phyloP scores from a whole-genome alignment of 2,329 filamentous ascomycete species.

The Simplicillium sp. region DNA sequence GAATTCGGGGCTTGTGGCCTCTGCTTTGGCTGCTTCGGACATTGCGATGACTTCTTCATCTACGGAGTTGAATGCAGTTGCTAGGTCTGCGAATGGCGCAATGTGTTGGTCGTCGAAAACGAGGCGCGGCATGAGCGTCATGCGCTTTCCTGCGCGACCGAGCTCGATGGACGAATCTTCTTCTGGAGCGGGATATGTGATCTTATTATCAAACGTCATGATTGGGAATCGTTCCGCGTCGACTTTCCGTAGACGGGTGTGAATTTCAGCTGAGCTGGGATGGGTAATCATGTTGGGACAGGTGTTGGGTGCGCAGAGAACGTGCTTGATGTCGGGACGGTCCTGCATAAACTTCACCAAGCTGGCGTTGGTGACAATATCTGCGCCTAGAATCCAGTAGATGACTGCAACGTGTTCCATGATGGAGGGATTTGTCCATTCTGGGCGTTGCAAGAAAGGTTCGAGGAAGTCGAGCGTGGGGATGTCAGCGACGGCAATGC shows the following conservation, averaged over 20 bases:
- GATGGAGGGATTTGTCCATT: conserved; percentile 58
- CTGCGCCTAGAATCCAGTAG: conserved; percentile 73
- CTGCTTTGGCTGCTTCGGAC: conserved; percentile 36
- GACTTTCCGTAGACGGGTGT: conserved; percentile 60
- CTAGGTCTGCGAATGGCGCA: conserved; percentile 34
- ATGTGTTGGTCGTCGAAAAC: conserved; percentile 35
- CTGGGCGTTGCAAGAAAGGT: conserved; percentile 57
- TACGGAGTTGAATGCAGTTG: conserved; percentile 32
- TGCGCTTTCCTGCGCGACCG: conserved; percentile 32
- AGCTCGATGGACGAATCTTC: conserved; percentile 20
- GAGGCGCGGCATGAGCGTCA: conserved; percentile 37
- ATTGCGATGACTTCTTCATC: conserved; percentile 36
- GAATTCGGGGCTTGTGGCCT: conserved; percentile 33
- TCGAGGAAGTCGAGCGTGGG: conserved; percentile 63
- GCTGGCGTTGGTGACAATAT: conserved; percentile 50
- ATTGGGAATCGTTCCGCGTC: conserved; percentile 66
- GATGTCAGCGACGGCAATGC: conserved; percentile 73
- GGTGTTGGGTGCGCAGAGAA: conserved; percentile 65
- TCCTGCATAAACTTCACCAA: conserved; percentile 62
- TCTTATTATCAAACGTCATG: conserved; percentile 52
- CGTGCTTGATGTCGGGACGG: conserved; percentile 55
- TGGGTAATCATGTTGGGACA: conserved; percentile 69
- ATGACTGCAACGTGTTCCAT: conserved; percentile 59
- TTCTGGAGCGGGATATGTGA: conserved; percentile 13
- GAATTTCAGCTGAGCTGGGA: conserved; percentile 54